These are phyloP conservation scores for Paecilomyces formosus DNA, from an alignment of 2,329 filamentous ascomycete species.

Conservation along the genomic window DNA sequence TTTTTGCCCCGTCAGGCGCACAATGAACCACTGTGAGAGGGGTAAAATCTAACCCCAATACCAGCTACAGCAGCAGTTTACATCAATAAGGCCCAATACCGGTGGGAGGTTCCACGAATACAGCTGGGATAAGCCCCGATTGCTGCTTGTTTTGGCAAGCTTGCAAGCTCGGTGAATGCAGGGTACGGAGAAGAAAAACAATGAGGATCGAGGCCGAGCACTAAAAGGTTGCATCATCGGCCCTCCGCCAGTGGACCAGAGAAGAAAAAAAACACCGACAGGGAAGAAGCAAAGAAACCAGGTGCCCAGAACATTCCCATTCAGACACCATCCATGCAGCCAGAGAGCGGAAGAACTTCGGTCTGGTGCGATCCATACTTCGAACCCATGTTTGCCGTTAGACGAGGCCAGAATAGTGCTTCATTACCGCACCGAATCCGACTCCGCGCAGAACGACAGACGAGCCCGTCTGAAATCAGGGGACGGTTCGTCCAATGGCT, in stretches of 20 bases:
- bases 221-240: background rate
- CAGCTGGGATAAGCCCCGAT: background rate
- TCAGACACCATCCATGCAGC: background rate
- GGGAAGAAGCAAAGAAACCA: background rate
- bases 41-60: conserved; percentile 10
- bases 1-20: conserved; percentile 3
- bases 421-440: background rate
- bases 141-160: background rate
- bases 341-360: background rate
- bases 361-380: conserved; percentile 1
- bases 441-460: conserved; percentile 1
- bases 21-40: conserved; percentile 9
- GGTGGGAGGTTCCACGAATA: background rate
- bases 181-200: background rate
- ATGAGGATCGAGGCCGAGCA: background rate
- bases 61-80: conserved; percentile 12
- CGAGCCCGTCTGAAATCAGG: background rate
- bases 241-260: background rate
- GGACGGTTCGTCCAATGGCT: background rate
- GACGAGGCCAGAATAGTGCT: background rate
- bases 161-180: background rate
- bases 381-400: background rate
- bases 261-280: background rate
- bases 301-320: background rate
- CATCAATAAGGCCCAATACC: conserved; percentile 12